phyloP scores from a whole-genome alignment of 805 yeast genomes.

The Kregervanrija delftensis region DNA sequence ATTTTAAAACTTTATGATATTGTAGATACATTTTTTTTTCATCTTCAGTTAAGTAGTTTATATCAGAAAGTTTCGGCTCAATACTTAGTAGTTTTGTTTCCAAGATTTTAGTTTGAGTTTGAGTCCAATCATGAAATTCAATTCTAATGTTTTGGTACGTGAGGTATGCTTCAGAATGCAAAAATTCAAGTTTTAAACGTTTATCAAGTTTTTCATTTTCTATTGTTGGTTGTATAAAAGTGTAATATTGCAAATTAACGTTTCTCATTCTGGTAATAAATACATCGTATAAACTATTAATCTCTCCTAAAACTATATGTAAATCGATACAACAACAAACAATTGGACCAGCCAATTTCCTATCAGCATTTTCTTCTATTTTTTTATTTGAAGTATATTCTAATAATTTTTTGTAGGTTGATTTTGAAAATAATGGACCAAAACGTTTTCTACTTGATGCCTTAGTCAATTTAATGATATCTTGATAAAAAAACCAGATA shows the following conservation, averaged over 20 bases:
- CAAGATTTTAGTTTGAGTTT: not conserved
- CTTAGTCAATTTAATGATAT: slow-evolving; percentile 1
- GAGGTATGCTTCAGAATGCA: not conserved
- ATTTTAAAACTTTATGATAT: slow-evolving; percentile 1
- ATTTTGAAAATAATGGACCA: slow-evolving; percentile 2
- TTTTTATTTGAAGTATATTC: too few relatives aligned
- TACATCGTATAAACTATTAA: slow-evolving; percentile 6
- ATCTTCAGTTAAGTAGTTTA: not conserved
- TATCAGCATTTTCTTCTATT: too few relatives aligned
- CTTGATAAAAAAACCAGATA: slow-evolving; percentile 3
- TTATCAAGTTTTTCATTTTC: not conserved
- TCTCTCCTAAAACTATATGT: slow-evolving; percentile 1
- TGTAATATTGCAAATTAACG: not conserved
- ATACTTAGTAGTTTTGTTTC: not conserved
- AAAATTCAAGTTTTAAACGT: not conserved
- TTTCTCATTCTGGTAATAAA: slow-evolving; percentile 2
- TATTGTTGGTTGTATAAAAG: not conserved
- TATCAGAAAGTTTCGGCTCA: not conserved
- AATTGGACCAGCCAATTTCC: not conserved
- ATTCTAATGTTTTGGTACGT: not conserved
- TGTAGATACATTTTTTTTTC: not conserved
- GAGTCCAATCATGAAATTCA: not conserved
- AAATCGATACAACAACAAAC: not conserved
- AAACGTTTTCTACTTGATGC: not conserved
- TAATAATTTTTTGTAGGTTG: not conserved